These are phyloP conservation scores for Spirogloea muscicola DNA, from an alignment of 139 green algal species.

Conservation along the genomic window DNA sequence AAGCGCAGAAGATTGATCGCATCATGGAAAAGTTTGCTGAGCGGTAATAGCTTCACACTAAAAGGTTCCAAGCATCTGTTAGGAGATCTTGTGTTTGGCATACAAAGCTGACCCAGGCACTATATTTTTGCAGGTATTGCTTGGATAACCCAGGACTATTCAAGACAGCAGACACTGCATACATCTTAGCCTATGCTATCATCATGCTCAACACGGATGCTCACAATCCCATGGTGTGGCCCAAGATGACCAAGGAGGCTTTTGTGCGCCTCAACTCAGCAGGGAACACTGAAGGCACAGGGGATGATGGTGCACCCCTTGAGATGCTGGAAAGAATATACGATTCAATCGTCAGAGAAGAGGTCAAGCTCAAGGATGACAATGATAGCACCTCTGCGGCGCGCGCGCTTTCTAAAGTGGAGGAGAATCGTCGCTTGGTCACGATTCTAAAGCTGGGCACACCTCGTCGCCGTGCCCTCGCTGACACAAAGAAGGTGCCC, in stretches of 20 bases:
- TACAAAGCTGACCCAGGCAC: too few relatives aligned
- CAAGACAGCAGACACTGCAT: constrained; percentile 85
- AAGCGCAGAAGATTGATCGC: constrained; percentile 98
- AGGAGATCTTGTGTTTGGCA: too few relatives aligned
- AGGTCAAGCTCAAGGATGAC: constrained; percentile 92
- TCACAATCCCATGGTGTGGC: constrained; percentile 80
- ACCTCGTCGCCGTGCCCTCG: too few relatives aligned
- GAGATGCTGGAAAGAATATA: constrained; percentile 68
- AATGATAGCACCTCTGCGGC: neutral
- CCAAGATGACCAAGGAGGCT: neutral
- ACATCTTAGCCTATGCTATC: constrained; percentile 92
- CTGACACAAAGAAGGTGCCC: too few relatives aligned
- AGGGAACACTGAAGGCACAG: neutral
- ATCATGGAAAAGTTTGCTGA: constrained; percentile 98
- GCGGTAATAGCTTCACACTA: constrained; percentile 72
- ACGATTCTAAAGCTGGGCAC: constrained; percentile 29
- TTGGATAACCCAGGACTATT: constrained; percentile 83
- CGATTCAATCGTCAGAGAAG: constrained; percentile 87
- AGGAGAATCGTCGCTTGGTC: constrained; percentile 27
- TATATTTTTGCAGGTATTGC: constrained; percentile 80
- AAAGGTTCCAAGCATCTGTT: too few relatives aligned
- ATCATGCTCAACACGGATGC: constrained; percentile 99
- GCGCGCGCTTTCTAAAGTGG: neutral
- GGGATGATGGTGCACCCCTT: constrained; percentile 32
- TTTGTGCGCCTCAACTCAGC: constrained; percentile 44